Conservation (phyloP, 352 stramenopile species). For the Pythium apleroticum region DNA sequence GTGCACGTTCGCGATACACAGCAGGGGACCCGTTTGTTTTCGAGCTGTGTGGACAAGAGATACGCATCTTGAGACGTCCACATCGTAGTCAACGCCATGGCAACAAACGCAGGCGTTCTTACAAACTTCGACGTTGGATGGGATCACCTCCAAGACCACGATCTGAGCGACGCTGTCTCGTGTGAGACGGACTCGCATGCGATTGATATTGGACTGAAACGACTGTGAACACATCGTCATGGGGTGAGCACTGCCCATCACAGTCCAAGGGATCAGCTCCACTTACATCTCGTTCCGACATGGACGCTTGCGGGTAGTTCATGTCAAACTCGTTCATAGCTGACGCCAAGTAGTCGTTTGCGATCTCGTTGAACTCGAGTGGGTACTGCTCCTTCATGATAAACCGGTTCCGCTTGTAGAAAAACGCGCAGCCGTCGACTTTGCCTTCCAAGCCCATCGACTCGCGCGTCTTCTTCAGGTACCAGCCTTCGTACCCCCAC, state of each 20-base stretch:
- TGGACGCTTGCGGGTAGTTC: constrained; percentile 63
- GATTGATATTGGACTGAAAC: constrained; percentile 32
- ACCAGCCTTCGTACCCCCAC: constrained; percentile 96
- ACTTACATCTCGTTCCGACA: constrained; percentile 56
- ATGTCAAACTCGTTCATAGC: constrained; percentile 80
- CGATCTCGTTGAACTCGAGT: constrained; percentile 97
- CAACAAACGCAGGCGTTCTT: constrained; percentile 8
- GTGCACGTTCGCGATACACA: constrained; percentile 98
- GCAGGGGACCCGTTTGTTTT: constrained; percentile 43
- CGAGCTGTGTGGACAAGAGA: constrained; percentile 10
- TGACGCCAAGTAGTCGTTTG: constrained; percentile 64
- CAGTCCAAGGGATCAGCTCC: neutral
- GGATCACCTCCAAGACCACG: constrained; percentile 94
- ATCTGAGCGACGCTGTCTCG: constrained; percentile 99
- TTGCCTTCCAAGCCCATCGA: constrained; percentile 97
- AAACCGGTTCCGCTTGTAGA: constrained; percentile 94
- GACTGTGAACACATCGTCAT: constrained; percentile 9
- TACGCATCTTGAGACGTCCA: constrained; percentile 7
- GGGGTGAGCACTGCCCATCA: neutral
- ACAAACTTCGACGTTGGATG: constrained; percentile 73
- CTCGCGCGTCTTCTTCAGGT: constrained; percentile 98
- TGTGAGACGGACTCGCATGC: constrained; percentile 88
- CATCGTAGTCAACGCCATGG: constrained; percentile 7
- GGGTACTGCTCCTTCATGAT: constrained; percentile 92
- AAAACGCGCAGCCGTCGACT: constrained; percentile 97